These are phyloP conservation scores for Clohesyomyces aquaticus DNA, from an alignment of 495 filamentous ascomycete genomes.

Conservation along the genomic window DNA sequence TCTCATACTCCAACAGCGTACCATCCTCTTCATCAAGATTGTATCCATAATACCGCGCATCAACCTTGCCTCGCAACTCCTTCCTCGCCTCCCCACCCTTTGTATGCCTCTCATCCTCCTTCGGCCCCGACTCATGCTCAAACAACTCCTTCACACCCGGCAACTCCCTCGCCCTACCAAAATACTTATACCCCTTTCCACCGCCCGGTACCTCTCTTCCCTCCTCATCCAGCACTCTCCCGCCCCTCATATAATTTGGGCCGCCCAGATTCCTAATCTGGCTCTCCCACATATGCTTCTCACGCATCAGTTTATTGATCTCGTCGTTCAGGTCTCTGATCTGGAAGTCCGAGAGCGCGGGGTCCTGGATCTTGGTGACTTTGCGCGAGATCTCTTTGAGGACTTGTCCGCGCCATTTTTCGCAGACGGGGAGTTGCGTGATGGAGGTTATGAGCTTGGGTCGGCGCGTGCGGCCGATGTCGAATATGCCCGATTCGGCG, in stretches of 20 bases:
- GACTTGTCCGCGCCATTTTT: slow-evolving; percentile 98
- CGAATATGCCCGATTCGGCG: slow-evolving; percentile 93
- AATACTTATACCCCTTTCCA: slow-evolving; percentile 89
- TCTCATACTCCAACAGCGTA: slow-evolving; percentile 78
- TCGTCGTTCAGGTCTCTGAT: slow-evolving; percentile 98
- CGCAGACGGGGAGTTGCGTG: slow-evolving; percentile 80
- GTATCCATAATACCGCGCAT: slow-evolving; percentile 96
- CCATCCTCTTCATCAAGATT: slow-evolving; percentile 94
- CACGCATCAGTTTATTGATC: slow-evolving; percentile 98
- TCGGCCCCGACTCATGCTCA: slow-evolving; percentile 70
- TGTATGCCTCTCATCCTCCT: slow-evolving; percentile 53
- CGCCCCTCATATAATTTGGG: slow-evolving; percentile 97
- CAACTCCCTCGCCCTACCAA: slow-evolving; percentile 85
- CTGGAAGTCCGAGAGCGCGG: slow-evolving; percentile 87
- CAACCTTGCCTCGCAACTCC: slow-evolving; percentile 80
- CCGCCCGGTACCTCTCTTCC: slow-evolving; percentile 88
- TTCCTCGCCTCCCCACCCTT: slow-evolving; percentile 62
- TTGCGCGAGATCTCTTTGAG: slow-evolving; percentile 97
- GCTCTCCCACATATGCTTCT: slow-evolving; percentile 98
- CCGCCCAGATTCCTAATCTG: slow-evolving; percentile 93
- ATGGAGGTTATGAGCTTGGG: slow-evolving; percentile 87
- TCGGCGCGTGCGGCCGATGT: slow-evolving; percentile 84
- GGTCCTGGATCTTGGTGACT: slow-evolving; percentile 91
- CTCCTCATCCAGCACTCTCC: slow-evolving; percentile 86
- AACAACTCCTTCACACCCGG: slow-evolving; percentile 98